Conservation (phyloP, 441 rosid species). For the Adansonia gregorii region DNA sequence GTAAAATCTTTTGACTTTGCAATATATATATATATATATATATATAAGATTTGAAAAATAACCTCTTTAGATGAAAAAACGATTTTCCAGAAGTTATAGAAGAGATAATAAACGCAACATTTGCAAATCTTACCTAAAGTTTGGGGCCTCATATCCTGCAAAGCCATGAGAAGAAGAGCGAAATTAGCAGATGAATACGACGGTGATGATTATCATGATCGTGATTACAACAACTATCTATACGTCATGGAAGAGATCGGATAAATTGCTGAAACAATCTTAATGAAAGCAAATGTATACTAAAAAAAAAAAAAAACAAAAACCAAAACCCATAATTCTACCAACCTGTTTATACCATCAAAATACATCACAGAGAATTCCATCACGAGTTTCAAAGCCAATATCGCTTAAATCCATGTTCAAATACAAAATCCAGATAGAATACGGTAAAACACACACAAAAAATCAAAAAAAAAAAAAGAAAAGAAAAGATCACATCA, state of each 20-base stretch:
- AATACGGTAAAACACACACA: neutral
- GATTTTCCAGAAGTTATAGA: neutral
- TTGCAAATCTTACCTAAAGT: constrained; percentile 47
- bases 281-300: neutral
- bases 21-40: neutral
- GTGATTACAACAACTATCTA: neutral
- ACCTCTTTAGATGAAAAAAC: neutral
- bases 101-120: neutral
- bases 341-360: no score
- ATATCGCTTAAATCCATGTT: no score
- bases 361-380: no score
- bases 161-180: neutral
- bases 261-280: neutral
- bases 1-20: neutral
- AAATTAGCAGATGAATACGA: constrained; percentile 17
- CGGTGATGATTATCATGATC: neutral
- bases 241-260: neutral
- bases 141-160: constrained; percentile 80
- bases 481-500: neutral
- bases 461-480: neutral
- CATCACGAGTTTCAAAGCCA: neutral
- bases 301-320: neutral
- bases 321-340: no score
- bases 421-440: neutral
- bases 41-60: neutral